phyloP scores from a whole-genome alignment of 208 protist genomes.

The Wallacemonas sp. region DNA sequence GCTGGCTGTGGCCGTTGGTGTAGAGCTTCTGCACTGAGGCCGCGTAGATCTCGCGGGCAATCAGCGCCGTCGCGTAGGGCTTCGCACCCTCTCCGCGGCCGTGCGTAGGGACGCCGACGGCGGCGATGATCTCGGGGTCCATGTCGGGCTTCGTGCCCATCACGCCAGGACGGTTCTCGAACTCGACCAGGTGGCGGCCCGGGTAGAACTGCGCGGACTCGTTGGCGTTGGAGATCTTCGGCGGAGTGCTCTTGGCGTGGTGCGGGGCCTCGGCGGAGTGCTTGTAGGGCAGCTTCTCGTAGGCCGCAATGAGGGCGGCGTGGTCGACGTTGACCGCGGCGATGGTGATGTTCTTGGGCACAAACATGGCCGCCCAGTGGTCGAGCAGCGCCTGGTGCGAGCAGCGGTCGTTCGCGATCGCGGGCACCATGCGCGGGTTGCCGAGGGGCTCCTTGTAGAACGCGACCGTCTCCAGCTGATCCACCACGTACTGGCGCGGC shows the following conservation, averaged over 20 bases:
- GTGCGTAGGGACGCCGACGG: slow-evolving; percentile 58
- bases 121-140: slow-evolving; percentile 73
- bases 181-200: slow-evolving; percentile 52
- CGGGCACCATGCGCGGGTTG: slow-evolving; percentile 68
- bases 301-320: slow-evolving; percentile 76
- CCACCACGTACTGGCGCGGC: slow-evolving; percentile 72
- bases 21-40: slow-evolving; percentile 32
- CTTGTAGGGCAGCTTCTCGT: slow-evolving; percentile 74
- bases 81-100: slow-evolving; percentile 56
- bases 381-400: slow-evolving; percentile 71
- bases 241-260: slow-evolving; percentile 39
- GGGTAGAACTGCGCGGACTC: slow-evolving; percentile 83
- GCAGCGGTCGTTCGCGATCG: slow-evolving; percentile 73
- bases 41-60: slow-evolving; percentile 68
- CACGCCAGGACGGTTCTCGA: slow-evolving; percentile 63
- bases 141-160: slow-evolving; percentile 89
- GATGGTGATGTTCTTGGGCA: slow-evolving; percentile 66
- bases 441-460: slow-evolving; percentile 92
- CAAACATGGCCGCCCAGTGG: slow-evolving; percentile 71
- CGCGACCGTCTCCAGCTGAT: slow-evolving; percentile 81
- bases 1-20: slow-evolving; percentile 23
- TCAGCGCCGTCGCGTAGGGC: slow-evolving; percentile 67
- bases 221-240: slow-evolving; percentile 45
- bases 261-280: slow-evolving; percentile 76
- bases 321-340: slow-evolving; percentile 85